Base-by-base conservation (phyloP, 2,329 filamentous ascomycete species). In the Sclerotinia glacialis region DNA sequence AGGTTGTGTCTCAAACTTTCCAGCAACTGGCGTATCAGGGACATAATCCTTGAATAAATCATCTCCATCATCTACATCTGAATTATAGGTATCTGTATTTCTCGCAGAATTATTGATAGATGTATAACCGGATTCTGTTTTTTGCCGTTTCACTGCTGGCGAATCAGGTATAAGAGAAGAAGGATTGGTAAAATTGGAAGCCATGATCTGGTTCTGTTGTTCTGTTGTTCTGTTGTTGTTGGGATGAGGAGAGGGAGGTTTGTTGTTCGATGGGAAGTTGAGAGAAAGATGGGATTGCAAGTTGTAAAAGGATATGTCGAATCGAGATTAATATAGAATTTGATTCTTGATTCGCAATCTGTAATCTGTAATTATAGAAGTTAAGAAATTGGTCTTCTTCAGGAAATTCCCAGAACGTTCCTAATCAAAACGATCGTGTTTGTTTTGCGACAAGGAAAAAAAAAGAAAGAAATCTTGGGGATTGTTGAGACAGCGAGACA, bases 41-140 rank as follows among this genome's bases (percentile, higher is more conserved):
- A 75, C 68, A 68, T 72, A 79, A 53, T 83, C 81, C 65, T 83
- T 82, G 52, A 83, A 77, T 2, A 80, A 72, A 11, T 82, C 80
- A 67, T 83, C 82, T 9, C 78, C 80, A 69, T 76, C 79, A 68
- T 82, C 81, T 28, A 78, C 74, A 44, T 79, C 77, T 12, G 78
- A 80, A 65, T 77, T 74, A 65, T 76, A 77, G 14, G 69, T 68
- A 50, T 64, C 65, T 23, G 70, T 71, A 34, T 73, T 71, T 18
- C 68, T 66, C 18, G 68, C 69, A 5, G 71, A 71, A 54, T 72
- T 72, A 28, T 71, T 71, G 2, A 69, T 72, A 26, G 73, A 71
- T 52, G 70, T 72, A 68, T 76, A 76, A 21, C 75, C 75, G 37
- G 71, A 70, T 34, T 67, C 62, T 21, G 73, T 76, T 68, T 72